Evolutionary conservation across 306 rosid species (phyloP).

Genomic region (Amphicarpaea edgeworthii): DNA sequence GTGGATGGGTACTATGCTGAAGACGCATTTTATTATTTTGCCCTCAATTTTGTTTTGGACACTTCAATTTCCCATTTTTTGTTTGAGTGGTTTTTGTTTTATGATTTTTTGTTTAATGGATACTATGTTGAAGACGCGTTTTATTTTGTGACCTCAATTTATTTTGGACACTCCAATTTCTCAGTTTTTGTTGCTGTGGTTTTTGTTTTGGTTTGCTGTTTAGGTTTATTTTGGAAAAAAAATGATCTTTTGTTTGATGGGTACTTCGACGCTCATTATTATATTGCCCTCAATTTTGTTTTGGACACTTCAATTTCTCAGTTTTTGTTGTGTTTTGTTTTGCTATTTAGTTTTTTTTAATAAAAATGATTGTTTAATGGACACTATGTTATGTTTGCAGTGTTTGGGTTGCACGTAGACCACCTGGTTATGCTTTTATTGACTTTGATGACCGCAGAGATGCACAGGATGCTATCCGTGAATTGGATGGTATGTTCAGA

Average conservation of each 20-base stretch:
- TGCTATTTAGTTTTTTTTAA: neutral
- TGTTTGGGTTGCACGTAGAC: slow-evolving; percentile 99
- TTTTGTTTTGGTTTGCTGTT: too few relatives aligned
- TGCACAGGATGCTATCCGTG: slow-evolving; percentile 94
- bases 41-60: neutral
- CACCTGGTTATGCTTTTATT: slow-evolving; percentile 97
- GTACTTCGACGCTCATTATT: too few relatives aligned
- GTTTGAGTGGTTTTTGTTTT: neutral
- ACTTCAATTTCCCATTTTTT: neutral
- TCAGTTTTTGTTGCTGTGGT: neutral
- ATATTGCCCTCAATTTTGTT: too few relatives aligned
- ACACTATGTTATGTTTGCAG: slow-evolving; percentile 46
- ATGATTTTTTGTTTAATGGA: too few relatives aligned
- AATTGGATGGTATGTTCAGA: slow-evolving; percentile 78
- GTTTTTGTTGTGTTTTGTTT: neutral
- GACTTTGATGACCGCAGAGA: slow-evolving; percentile 95
- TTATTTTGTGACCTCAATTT: neutral
- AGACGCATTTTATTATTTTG: neutral
- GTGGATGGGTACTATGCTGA: neutral
- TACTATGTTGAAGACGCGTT: neutral
- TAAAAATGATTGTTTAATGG: neutral
- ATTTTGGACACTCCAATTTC: neutral
- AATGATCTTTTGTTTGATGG: too few relatives aligned
- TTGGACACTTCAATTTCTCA: neutral
- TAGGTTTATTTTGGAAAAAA: neutral